These are phyloP conservation scores for Cordyceps cateniannulata DNA, from an alignment of 2,329 filamentous ascomycete genomes.

Conservation along the genomic window DNA sequence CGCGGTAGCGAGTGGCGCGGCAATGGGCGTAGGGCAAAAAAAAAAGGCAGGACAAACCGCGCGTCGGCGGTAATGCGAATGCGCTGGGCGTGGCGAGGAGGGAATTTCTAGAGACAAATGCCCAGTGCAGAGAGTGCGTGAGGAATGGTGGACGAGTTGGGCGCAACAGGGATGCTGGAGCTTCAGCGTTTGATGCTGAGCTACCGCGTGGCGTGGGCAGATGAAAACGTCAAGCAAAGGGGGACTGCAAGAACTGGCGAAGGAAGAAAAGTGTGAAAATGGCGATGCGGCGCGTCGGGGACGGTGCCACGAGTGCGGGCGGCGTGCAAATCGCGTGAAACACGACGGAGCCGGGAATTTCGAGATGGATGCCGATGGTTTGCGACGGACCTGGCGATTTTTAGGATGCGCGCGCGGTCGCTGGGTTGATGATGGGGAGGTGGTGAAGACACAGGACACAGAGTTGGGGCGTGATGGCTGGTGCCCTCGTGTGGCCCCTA, in stretches of 20 bases:
- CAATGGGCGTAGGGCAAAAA: constrained; percentile 11
- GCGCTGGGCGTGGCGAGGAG: constrained; percentile 3
- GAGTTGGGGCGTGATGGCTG: constrained; percentile 43
- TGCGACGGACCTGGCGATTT: constrained; percentile 54
- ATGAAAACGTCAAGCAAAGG: constrained; percentile 20
- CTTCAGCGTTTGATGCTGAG: constrained; percentile 14
- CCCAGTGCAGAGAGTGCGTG: constrained; percentile 1
- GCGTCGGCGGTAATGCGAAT: constrained; percentile 3
- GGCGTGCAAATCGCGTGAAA: constrained; percentile 49
- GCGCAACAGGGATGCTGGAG: constrained; percentile 7
- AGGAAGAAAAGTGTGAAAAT: constrained; percentile 38
- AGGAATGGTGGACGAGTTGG: constrained; percentile 7
- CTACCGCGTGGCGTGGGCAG: constrained; percentile 10
- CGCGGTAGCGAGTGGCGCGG: constrained; percentile 2
- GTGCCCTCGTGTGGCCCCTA: constrained; percentile 33
- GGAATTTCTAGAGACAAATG: constrained; percentile 4
- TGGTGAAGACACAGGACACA: constrained; percentile 47
- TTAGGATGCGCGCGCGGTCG: constrained; percentile 52
- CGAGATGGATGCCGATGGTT: constrained; percentile 53
- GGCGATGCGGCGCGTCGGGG: constrained; percentile 35
- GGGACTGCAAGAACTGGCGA: constrained; percentile 24
- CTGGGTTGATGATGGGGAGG: constrained; percentile 44
- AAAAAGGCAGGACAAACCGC: constrained; percentile 13
- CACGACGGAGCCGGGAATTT: constrained; percentile 44
- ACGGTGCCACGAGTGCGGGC: constrained; percentile 33